Evolutionary conservation across 257 asterid species (phyloP).

Genomic region (Primulina tabacum): DNA sequence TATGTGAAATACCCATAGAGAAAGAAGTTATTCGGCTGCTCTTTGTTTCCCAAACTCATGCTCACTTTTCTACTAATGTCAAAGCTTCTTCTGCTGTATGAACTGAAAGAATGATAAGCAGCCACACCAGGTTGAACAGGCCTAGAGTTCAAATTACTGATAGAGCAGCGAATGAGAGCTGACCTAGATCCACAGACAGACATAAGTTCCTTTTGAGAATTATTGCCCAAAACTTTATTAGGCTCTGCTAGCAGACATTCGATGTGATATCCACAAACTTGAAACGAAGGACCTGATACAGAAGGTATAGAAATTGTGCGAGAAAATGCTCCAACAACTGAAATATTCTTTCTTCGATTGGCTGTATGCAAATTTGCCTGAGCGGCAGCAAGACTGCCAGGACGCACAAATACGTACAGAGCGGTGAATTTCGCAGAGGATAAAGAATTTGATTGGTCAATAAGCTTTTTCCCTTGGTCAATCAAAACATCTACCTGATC

Average conservation of each 20-base stretch:
- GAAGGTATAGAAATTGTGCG: constrained; percentile 74
- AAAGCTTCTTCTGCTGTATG: constrained; percentile 39
- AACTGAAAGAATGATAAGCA: constrained; percentile 36
- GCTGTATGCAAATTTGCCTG: constrained; percentile 59
- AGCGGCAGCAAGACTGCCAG: constrained; percentile 66
- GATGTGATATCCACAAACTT: constrained; percentile 60
- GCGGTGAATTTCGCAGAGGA: constrained; percentile 39
- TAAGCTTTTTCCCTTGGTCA: constrained; percentile 44
- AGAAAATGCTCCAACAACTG: constrained; percentile 65
- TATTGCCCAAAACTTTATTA: constrained; percentile 27
- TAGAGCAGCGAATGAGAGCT: constrained; percentile 35
- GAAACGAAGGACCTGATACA: constrained; percentile 73
- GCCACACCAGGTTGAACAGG: constrained; percentile 36
- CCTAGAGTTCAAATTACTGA: constrained; percentile 36
- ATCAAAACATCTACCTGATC: constrained; percentile 46
- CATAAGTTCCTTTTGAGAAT: constrained; percentile 44
- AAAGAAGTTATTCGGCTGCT: constrained; percentile 61
- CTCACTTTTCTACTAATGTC: constrained; percentile 49
- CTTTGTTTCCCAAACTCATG: constrained; percentile 61
- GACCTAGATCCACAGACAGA: constrained; percentile 51
- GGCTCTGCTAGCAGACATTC: constrained; percentile 50
- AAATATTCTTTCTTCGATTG: constrained; percentile 52
- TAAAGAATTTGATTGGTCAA: constrained; percentile 43
- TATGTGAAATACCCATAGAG: constrained; percentile 60
- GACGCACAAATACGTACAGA: constrained; percentile 47